These are phyloP conservation scores for Phytophthora quininea DNA, from an alignment of 352 stramenopile species.

Conservation along the genomic window DNA sequence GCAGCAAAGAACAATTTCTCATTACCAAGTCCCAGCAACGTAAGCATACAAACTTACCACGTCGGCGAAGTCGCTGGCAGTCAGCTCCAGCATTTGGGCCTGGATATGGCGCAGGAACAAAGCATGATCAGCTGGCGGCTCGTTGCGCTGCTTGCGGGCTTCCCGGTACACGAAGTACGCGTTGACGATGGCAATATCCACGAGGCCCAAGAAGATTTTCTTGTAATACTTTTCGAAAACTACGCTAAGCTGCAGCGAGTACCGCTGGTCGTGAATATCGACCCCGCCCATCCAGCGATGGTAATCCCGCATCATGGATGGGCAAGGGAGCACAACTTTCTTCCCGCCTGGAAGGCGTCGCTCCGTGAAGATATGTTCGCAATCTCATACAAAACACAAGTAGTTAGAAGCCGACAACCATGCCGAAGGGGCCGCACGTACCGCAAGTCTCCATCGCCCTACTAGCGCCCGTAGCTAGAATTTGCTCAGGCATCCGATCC, in stretches of 20 bases:
- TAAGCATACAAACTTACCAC: not conserved
- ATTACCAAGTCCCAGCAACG: too few relatives aligned
- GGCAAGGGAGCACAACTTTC: slow-evolving; percentile 12
- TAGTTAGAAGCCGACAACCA: not conserved
- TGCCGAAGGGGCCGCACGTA: not conserved
- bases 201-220: slow-evolving; percentile 27
- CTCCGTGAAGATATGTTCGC: not conserved
- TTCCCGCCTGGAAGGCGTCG: slow-evolving; percentile 2
- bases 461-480: not conserved
- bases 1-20: not conserved
- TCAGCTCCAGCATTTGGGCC: too few relatives aligned
- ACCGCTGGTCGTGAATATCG: slow-evolving; percentile 16
- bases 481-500: slow-evolving; percentile 1
- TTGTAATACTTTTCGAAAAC: slow-evolving; percentile 32
- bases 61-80: too few relatives aligned
- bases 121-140: too few relatives aligned
- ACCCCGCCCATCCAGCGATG: slow-evolving; percentile 17
- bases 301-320: slow-evolving; percentile 15
- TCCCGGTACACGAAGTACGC: slow-evolving; percentile 15
- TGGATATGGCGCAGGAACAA: too few relatives aligned
- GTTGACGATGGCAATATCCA: slow-evolving; percentile 31
- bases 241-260: slow-evolving; percentile 19
- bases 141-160: not conserved
- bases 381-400: slow-evolving; percentile 6
- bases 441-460: slow-evolving; percentile 7